Evolutionary conservation across 139 green algal genomes (phyloP), one percentile per base, ranked within the genome.

Genomic region (Chlorella sp.): DNA sequence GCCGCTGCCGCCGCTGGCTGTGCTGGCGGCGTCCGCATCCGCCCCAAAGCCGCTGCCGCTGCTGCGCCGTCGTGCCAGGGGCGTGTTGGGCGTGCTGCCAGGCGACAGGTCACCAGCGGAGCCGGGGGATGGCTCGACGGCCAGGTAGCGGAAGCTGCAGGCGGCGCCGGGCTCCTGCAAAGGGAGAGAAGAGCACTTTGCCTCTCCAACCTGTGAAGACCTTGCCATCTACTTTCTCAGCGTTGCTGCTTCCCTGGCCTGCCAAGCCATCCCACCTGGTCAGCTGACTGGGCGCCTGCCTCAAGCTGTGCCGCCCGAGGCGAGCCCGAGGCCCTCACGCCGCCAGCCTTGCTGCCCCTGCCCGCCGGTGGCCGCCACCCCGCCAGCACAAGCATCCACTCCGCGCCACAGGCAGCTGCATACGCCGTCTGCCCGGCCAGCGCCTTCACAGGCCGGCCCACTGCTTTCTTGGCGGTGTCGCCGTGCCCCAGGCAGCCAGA

Each of bases 401-500:
- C 79, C 7, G 79, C 44, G n/a, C 79, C 79, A 8, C 64, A 48
- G 4, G 65, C 64, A 5, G 46, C 43, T 11, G 13, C 56, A 11
- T 69, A 68, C 64, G 67, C 64, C 17, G 44, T 41, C 6, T 46
- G 34, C 2, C 44, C n/a, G 2, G 46, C 38, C 44, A 84, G 79
- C 4, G 64, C 64, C 44, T 84, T 84, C 32, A 76, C 64, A 28
- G 64, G 64, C 22, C 79, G 64, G 43, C 79, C 79, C 44, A 84
- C 79, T 1, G 79, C 79, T 30, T 48, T 36, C 79, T 84, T 84
- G 44, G 43, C 44, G 32, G 79, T 84, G 79, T 84, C 65, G 64
- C 79, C 79, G 22, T 84, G 79, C 19, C 64, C 79, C 79, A 84
- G 79, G 41, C 43, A n/a, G n/a, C 79, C 79, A 6, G 43, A 76